phyloP scores from a whole-genome alignment of 441 rosid species.

The Brassica balearica region DNA sequence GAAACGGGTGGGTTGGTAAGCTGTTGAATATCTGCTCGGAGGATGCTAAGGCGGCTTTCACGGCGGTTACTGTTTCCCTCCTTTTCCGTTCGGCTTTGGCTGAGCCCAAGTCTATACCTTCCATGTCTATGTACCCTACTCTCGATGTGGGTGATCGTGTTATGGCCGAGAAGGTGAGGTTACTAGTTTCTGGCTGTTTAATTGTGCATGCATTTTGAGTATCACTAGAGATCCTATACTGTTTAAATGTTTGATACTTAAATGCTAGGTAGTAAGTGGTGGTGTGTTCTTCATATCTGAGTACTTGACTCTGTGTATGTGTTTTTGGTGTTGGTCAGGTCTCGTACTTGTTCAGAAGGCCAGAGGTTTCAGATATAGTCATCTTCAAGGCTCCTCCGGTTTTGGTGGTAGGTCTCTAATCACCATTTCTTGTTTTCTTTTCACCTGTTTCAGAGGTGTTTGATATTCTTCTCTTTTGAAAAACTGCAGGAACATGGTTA shows the following conservation, averaged over 20 bases:
- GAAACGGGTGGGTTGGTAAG: constrained; percentile 69
- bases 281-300: not conserved
- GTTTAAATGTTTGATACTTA: not conserved
- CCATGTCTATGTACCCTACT: constrained; percentile 70
- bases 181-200: not conserved
- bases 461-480: constrained; percentile 5
- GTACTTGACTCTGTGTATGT: constrained; percentile 19
- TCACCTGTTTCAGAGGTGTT: constrained; percentile 18
- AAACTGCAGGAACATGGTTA: constrained; percentile 61
- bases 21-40: constrained; percentile 69
- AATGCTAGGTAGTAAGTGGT: constrained; percentile 12
- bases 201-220: too few relatives aligned
- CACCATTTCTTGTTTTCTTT: constrained; percentile 1
- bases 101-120: constrained; percentile 73
- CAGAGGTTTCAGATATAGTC: constrained; percentile 73
- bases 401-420: constrained; percentile 52
- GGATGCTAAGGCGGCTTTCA: constrained; percentile 90
- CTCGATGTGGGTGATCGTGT: constrained; percentile 75
- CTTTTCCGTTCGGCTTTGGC: constrained; percentile 67
- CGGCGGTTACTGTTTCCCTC: constrained; percentile 79
- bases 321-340: constrained; percentile 51
- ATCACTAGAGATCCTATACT: not conserved
- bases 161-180: constrained; percentile 73
- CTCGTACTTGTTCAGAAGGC: constrained; percentile 70
- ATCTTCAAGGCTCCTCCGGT: constrained; percentile 75